Conservation (phyloP, 345 rosid genomes). For the Ceriops zippeliana region DNA sequence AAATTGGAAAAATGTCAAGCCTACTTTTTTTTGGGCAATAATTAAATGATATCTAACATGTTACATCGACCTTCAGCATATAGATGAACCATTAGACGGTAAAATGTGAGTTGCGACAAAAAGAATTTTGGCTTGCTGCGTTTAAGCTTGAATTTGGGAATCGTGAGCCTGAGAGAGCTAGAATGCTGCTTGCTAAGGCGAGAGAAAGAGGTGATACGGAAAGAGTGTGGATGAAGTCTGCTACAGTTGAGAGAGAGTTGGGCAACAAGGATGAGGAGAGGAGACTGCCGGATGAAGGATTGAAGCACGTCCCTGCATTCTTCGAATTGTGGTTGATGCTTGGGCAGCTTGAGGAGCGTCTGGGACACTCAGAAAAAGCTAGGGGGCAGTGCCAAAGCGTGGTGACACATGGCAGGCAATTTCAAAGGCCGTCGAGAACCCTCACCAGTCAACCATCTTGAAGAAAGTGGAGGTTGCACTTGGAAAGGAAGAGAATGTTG, state of each 20-base stretch:
- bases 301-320: conserved; percentile 71
- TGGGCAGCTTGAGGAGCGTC: conserved; percentile 88
- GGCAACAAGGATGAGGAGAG: conserved; percentile 75
- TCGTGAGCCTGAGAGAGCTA: conserved; percentile 90
- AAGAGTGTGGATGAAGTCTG: conserved; percentile 98
- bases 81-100: too few species aligned
- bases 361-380: conserved; percentile 52
- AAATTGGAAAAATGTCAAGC: too few species aligned
- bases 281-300: conserved; percentile 71
- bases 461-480: conserved; percentile 67
- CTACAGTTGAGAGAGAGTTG: conserved; percentile 84
- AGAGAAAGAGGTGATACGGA: conserved; percentile 92
- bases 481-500: conserved; percentile 73
- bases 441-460: conserved; percentile 73
- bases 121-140: conserved; percentile 95
- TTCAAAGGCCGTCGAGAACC: conserved; percentile 81
- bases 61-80: too few species aligned
- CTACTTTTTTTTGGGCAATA: too few species aligned
- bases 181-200: conserved; percentile 87
- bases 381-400: conserved; percentile 75
- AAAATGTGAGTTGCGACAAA: too few species aligned
- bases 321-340: conserved; percentile 91
- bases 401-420: conserved; percentile 86
- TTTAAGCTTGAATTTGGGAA: conserved; percentile 98
- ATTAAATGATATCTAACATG: too few species aligned